These are phyloP conservation scores for Eucalyptus cloeziana DNA, from an alignment of 345 rosid genomes.

Conservation along the genomic window DNA sequence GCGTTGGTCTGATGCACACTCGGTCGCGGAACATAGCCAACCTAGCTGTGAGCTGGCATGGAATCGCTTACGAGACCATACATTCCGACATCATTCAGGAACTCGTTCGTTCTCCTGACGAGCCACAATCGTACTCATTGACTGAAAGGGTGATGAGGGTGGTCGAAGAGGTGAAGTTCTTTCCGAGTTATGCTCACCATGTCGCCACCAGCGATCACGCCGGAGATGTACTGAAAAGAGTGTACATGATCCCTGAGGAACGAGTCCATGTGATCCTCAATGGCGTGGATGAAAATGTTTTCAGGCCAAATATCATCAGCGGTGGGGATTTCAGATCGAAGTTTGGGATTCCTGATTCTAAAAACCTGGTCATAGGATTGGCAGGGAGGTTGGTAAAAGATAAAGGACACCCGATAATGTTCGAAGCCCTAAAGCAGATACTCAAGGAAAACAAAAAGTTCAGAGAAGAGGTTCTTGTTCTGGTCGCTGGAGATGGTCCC, in stretches of 20 bases:
- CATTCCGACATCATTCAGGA: constrained; percentile 90
- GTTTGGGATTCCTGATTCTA: constrained; percentile 30
- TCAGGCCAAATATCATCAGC: constrained; percentile 41
- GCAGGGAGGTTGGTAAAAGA: constrained; percentile 92
- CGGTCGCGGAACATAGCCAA: constrained; percentile 53
- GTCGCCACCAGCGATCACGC: constrained; percentile 92
- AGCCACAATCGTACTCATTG: constrained; percentile 35
- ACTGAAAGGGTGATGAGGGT: constrained; percentile 49
- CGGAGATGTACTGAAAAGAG: constrained; percentile 75
- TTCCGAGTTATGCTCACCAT: constrained; percentile 73
- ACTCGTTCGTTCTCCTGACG: constrained; percentile 44
- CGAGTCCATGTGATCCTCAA: constrained; percentile 81
- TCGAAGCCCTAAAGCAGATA: constrained; percentile 62
- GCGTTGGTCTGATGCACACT: constrained; percentile 80
- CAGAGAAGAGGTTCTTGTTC: constrained; percentile 29
- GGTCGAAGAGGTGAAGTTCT: constrained; percentile 80
- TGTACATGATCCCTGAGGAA: constrained; percentile 92
- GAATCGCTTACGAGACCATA: constrained; percentile 84
- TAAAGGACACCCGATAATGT: constrained; percentile 77
- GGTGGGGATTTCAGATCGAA: constrained; percentile 36
- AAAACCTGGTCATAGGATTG: constrained; percentile 52
- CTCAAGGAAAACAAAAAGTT: constrained; percentile 35
- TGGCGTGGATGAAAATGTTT: constrained; percentile 67
- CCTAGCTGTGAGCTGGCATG: constrained; percentile 79
- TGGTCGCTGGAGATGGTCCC: constrained; percentile 92